Conservation (phyloP, 371 early-diverging fungal genomes). For the Mortierella sp. region DNA sequence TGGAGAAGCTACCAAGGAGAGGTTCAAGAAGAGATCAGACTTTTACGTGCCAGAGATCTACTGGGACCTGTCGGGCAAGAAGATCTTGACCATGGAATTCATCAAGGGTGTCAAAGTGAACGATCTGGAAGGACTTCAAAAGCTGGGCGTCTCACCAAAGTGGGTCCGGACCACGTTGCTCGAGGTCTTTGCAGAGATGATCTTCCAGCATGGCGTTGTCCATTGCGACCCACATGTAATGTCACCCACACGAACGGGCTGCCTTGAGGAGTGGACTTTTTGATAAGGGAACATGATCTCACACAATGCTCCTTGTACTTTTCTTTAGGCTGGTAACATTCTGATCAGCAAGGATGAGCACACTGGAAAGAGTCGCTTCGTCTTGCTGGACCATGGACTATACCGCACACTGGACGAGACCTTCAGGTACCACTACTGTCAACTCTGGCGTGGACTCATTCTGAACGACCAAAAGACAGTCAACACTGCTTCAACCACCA, state of each 20-base stretch:
- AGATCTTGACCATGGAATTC: conserved; percentile 64
- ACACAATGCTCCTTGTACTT: conserved; percentile 33
- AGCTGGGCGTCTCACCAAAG: conserved; percentile 75
- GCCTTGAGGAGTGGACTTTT: conserved; percentile 14
- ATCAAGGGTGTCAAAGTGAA: conserved; percentile 70
- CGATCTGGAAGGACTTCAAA: conserved; percentile 75
- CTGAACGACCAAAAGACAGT: conserved; percentile 44
- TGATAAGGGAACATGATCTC: too few species aligned
- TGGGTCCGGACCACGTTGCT: conserved; percentile 80
- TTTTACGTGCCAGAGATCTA: conserved; percentile 59
- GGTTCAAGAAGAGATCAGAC: conserved; percentile 56
- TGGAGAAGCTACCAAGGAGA: conserved; percentile 72
- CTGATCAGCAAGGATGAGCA: conserved; percentile 31
- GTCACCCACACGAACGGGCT: conserved; percentile 51
- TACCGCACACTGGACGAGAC: conserved; percentile 78
- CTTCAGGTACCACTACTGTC: conserved; percentile 85
- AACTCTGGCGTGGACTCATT: conserved; percentile 77
- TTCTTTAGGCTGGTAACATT: conserved; percentile 68
- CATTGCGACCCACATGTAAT: conserved; percentile 53
- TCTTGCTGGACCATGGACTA: conserved; percentile 93
- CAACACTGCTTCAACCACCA: conserved; percentile 19
- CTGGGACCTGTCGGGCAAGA: conserved; percentile 56
- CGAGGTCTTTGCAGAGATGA: conserved; percentile 90
- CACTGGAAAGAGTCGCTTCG: conserved; percentile 60
- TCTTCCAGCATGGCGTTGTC: conserved; percentile 79